phyloP scores from a whole-genome alignment of 2,329 filamentous ascomycete species.

The Penicillium digitatum region DNA sequence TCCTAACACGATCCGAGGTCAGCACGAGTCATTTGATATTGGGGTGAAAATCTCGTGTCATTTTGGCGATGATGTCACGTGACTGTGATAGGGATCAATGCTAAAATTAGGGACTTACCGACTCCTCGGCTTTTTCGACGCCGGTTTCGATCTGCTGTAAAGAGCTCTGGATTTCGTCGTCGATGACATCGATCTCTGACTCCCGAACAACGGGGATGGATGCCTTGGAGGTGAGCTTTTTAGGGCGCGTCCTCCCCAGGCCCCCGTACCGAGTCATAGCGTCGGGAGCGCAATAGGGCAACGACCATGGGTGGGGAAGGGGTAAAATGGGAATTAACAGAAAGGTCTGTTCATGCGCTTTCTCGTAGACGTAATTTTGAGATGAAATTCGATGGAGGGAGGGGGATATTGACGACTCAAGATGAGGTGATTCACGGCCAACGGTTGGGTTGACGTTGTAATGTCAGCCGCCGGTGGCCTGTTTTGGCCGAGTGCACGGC shows the following conservation, averaged over 20 bases:
- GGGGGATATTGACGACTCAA: slow-evolving; percentile 32
- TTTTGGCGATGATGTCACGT: slow-evolving; percentile 38
- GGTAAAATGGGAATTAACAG: slow-evolving; percentile 61
- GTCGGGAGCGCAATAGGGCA: slow-evolving; percentile 37
- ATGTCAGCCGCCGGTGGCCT: slow-evolving; percentile 40
- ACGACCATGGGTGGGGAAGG: slow-evolving; percentile 48
- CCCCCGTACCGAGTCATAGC: slow-evolving; percentile 46
- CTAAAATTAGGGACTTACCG: slow-evolving; percentile 63
- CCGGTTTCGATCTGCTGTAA: slow-evolving; percentile 86
- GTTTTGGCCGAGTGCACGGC: slow-evolving; percentile 41
- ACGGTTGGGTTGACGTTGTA: slow-evolving; percentile 46
- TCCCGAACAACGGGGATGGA: slow-evolving; percentile 82
- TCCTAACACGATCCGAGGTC: slow-evolving; percentile 56
- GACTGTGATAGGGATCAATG: slow-evolving; percentile 35
- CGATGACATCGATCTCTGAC: slow-evolving; percentile 83
- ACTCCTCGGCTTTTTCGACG: slow-evolving; percentile 95
- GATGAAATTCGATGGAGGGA: slow-evolving; percentile 53
- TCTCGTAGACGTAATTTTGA: slow-evolving; percentile 50
- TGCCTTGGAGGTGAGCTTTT: slow-evolving; percentile 87
- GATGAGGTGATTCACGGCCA: slow-evolving; percentile 19
- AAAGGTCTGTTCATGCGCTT: slow-evolving; percentile 58
- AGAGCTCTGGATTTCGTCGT: slow-evolving; percentile 77
- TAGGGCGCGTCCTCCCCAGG: slow-evolving; percentile 49
- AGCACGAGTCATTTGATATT: slow-evolving; percentile 13
- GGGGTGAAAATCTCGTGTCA: slow-evolving; percentile 33